Percentiles rank a stretch among this genome's conserved stretches.
Conservation (phyloP, 495 filamentous ascomycete species). For the Cercophora samala region DNA sequence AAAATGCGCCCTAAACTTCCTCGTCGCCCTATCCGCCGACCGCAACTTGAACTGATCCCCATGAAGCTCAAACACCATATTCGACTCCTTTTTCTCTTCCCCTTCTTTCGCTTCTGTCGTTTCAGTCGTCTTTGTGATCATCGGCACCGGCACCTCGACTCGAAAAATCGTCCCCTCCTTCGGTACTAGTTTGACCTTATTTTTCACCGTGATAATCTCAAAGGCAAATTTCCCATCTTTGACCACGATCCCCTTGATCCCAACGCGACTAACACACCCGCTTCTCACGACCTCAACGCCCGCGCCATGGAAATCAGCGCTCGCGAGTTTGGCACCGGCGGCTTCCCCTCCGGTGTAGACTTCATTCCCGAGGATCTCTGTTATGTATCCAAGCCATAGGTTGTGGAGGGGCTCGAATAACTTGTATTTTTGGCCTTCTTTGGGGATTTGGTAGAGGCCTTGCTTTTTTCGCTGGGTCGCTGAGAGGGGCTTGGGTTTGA, state of each 20-base stretch:
- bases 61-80: slow-evolving; percentile 78
- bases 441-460: slow-evolving; percentile 69
- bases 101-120: slow-evolving; percentile 24
- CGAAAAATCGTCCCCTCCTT: slow-evolving; percentile 88
- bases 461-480: slow-evolving; percentile 72
- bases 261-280: slow-evolving; percentile 75
- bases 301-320: slow-evolving; percentile 89
- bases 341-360: slow-evolving; percentile 42
- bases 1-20: slow-evolving; percentile 82
- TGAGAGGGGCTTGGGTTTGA: slow-evolving; percentile 73
- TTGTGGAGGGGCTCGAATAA: slow-evolving; percentile 72
- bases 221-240: slow-evolving; percentile 85
- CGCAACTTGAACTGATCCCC: slow-evolving; percentile 83
- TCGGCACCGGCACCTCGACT: slow-evolving; percentile 58
- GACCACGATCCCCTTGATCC: slow-evolving; percentile 78
- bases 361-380: slow-evolving; percentile 60
- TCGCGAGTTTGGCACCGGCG: slow-evolving; percentile 63
- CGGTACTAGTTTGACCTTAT: slow-evolving; percentile 71
- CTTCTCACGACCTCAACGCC: slow-evolving; percentile 79
- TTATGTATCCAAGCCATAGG: slow-evolving; percentile 82
- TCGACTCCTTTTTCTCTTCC: slow-evolving; percentile 26
- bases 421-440: slow-evolving; percentile 63
- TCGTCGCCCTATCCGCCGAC: slow-evolving; percentile 78
- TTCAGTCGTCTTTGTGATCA: background rate
- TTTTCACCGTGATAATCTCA: slow-evolving; percentile 68